Conservation (phyloP, 176 grass and related monocot genomes). For the Carex cristatella region DNA sequence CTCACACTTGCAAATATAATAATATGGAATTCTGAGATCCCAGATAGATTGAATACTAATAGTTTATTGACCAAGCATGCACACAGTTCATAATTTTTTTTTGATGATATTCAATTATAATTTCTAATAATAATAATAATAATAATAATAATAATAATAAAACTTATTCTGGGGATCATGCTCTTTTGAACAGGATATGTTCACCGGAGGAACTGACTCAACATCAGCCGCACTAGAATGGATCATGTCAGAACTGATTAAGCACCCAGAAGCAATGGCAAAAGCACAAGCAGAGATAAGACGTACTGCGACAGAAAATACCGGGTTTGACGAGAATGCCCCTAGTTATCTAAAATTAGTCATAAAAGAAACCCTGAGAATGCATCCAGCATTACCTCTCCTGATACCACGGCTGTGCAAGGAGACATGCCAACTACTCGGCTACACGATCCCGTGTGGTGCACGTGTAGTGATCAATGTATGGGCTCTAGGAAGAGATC, state of each 20-base stretch:
- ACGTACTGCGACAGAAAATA: background rate
- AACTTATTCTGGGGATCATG: background rate
- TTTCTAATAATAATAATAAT: background rate
- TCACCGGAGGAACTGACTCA: constrained; percentile 3
- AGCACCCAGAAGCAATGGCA: background rate
- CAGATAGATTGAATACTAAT: too few species aligned
- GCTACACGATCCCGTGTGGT: background rate
- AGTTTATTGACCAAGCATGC: too few species aligned
- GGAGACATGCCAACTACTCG: constrained; percentile 1
- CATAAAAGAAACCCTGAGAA: constrained; percentile 13
- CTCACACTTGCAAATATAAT: background rate
- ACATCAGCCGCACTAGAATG: constrained; percentile 12
- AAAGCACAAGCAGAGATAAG: constrained; percentile 14
- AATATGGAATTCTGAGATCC: too few species aligned
- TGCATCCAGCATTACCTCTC: constrained; percentile 3
- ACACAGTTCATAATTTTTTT: too few species aligned
- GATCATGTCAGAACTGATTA: constrained; percentile 18
- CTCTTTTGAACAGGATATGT: constrained; percentile 10
- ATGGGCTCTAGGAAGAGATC: constrained; percentile 11
- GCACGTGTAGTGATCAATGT: background rate
- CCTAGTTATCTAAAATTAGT: constrained; percentile 4
- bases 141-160: background rate
- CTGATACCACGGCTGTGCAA: background rate
- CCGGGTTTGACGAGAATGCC: background rate
- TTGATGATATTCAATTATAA: background rate